Evolutionary conservation across 176 grass and related monocot genomes (phyloP), one percentile per base, ranked within the genome.

Genomic region (Aegilops tauschii): DNA sequence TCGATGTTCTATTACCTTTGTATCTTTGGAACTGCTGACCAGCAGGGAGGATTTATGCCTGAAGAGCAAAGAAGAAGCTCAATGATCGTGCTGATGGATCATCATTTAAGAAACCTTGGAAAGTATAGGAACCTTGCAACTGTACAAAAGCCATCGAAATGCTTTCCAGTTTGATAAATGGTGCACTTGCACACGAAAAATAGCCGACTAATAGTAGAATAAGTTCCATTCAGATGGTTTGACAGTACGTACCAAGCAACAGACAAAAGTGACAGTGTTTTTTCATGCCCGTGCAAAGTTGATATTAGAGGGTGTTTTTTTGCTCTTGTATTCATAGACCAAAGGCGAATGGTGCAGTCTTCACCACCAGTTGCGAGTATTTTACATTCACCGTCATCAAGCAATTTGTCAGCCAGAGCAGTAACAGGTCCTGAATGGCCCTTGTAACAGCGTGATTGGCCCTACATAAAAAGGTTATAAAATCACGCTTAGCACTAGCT

Each of bases 21-120:
- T 92, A 85, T 98, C 93, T 92, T 91, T 95, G 74, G 96, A 98
- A 67, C 91, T 76, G 90, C 96, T 98, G 65, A 94, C 92, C 86
- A 98, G 76, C 44, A 98, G 90, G 52, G 96, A 95, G 13, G 91
- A 42, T 81, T 92, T 98, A 84, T 98, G 91, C 92, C 96, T 98
- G 91, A 66, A 87, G 82, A 76, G 28, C 28, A 73, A 92, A 73
- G 69, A 82, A 25, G 36, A 87, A 59, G 71, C 42, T 74, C 29
- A 76, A 66, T 45, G 20, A 69, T 25, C 32, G 3, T 54, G 50
- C 50, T 54, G 50, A 54, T 54, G 25, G 4, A 16, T 54, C 40
- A 16, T 61, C 6, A 25, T 66, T 31, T 54, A 65, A 58, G 65
- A 84, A 52, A 68, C 28, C n/a, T 39, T 59, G 7, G 56, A 59